These are phyloP conservation scores for Tulasnella sp. DNA, from an alignment of 768 basidiomycete species.

Conservation along the genomic window DNA sequence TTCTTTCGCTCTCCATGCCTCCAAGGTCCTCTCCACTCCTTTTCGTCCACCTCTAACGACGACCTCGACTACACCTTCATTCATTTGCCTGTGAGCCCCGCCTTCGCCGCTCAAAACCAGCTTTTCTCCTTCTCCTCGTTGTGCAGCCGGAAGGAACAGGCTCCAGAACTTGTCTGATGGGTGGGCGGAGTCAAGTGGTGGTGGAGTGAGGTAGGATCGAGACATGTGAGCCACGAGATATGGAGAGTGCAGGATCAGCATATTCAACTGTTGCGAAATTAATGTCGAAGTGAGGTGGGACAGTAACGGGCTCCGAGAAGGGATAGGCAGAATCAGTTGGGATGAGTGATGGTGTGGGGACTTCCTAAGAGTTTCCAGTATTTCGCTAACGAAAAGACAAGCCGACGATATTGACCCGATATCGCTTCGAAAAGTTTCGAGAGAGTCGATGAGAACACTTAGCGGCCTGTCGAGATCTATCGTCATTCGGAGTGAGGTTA, in stretches of 20 bases:
- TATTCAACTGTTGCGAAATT: conserved; percentile 54
- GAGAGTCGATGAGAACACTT: conserved; percentile 58
- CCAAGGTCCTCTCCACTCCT: neutral
- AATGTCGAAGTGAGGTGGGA: conserved; percentile 46
- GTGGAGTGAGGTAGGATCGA: neutral
- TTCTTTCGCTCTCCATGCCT: neutral
- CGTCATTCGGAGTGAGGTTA: neutral
- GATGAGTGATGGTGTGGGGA: conserved; percentile 35
- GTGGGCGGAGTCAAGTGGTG: neutral
- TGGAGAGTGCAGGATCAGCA: conserved; percentile 59
- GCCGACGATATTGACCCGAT: conserved; percentile 41
- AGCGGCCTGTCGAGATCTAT: conserved; percentile 34
- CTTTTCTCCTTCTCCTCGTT: neutral
- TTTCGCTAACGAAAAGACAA: conserved; percentile 35
- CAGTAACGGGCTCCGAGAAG: conserved; percentile 38
- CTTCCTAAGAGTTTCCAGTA: conserved; percentile 29
- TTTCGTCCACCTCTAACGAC: conserved; percentile 16
- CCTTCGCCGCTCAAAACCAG: neutral
- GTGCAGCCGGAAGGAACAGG: neutral
- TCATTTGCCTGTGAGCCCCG: conserved; percentile 1
- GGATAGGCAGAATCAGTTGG: conserved; percentile 48
- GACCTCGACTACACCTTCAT: conserved; percentile 23
- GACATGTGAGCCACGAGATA: conserved; percentile 29
- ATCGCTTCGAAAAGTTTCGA: conserved; percentile 53
- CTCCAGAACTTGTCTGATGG: neutral